Evolutionary conservation across 495 filamentous ascomycete species (phyloP), one percentile per base, ranked within the genome.

Genomic region (Talaromyces nanjingensis): DNA sequence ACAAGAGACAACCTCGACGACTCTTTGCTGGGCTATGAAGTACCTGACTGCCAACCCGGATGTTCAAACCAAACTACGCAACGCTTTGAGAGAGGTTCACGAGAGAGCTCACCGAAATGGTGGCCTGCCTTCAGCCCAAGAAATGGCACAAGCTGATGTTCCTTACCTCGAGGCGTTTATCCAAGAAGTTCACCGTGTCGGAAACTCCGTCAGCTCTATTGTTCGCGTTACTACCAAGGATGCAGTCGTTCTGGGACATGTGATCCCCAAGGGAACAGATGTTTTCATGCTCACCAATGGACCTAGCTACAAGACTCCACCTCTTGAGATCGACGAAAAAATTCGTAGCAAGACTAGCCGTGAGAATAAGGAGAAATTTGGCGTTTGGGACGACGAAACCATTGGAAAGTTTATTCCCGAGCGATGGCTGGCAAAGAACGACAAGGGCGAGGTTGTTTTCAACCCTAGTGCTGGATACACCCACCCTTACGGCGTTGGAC

Each of bases 91-190:
- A 11, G 56, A 57, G 14, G 65, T 66, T 11, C 29, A 27, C 14
- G 20, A 12, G 22, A 55, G 25, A 24, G 71, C 72, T 27, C 64
- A 67, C 24, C 52, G 11, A 24, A 27, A 55, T 27, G 52, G 52
- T 4, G 37, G 14, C 14, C 29, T 31, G 1, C 29, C 29, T 31
- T 31, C 29, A 6, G 29, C 29, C 29, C 29, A 31, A 31, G 29
- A 31, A 31, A 31, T 31, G 29, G 29, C 29, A 7, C 29, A 31
- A 31, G 29, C 29, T 31, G 29, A 67, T 6, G 42, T 74, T 14
- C 75, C 72, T 0, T 79, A 76, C 54, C 66, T 80, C 1, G 72
- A 79, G 29, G 77, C 74, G 7, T 64, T 72, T 2, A 61, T 77
- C 22, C 74, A 78, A 39, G 77, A 80, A 58, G 68, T 64, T 6